phyloP scores from a whole-genome alignment of 805 yeast genomes.

The Candida verbasci region DNA sequence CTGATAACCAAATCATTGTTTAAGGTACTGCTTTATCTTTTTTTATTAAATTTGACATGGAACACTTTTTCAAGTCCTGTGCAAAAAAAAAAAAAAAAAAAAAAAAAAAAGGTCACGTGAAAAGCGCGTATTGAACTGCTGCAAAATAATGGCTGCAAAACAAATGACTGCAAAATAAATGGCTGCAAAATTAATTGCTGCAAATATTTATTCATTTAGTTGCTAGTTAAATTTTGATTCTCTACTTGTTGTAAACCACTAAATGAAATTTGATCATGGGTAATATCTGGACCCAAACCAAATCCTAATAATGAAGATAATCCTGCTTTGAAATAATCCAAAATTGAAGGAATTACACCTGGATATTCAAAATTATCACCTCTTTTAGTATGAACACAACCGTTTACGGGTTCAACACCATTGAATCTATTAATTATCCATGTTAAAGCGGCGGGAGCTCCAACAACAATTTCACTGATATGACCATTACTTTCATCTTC shows the following conservation, averaged over 20 bases:
- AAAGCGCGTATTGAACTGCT: no score
- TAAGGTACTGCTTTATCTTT: conserved; percentile 1
- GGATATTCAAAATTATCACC: conserved; percentile 40
- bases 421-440: conserved; percentile 19
- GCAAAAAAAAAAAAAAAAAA: no score
- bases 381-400: conserved; percentile 52
- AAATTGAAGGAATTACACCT: background rate
- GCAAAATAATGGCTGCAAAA: no score
- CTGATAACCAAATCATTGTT: conserved; percentile 69
- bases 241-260: background rate
- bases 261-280: background rate
- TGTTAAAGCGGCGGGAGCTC: conserved; percentile 19
- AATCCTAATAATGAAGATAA: background rate
- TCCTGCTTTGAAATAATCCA: background rate
- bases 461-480: conserved; percentile 17
- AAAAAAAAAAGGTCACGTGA: conserved; percentile 2
- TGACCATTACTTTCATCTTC: conserved; percentile 23
- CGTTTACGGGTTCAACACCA: conserved; percentile 41
- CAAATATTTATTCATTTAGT: no score
- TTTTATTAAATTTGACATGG: no score
- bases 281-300: background rate
- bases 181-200: no score
- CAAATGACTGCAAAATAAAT: no score
- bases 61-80: no score
- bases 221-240: no score